A percentile compares a stretch with the other conserved stretches of the same genome.
These are phyloP conservation scores for Aureobasidium sp. DNA, from an alignment of 2,329 filamentous ascomycete genomes.

Conservation along the genomic window DNA sequence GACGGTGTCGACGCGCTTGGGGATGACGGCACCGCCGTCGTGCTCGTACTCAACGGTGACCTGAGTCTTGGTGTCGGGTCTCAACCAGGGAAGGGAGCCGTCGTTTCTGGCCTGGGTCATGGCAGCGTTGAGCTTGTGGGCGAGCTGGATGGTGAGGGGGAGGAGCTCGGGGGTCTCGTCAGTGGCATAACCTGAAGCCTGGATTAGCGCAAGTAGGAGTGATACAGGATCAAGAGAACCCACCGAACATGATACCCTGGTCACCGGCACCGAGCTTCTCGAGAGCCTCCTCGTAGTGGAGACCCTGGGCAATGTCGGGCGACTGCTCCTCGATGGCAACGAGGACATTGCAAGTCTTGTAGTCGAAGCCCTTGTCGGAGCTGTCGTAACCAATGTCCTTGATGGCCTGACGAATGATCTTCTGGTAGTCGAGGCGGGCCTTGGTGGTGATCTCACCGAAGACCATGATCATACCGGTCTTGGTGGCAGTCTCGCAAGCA, in stretches of 20 bases:
- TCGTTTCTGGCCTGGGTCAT: conserved; percentile 86
- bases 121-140: conserved; percentile 94
- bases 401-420: conserved; percentile 87
- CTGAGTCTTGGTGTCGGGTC: conserved; percentile 99
- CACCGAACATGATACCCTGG: conserved; percentile 99
- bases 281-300: conserved; percentile 94
- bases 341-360: conserved; percentile 98
- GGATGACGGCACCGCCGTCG: conserved; percentile 87
- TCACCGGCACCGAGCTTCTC: conserved; percentile 98
- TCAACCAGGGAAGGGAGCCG: conserved; percentile 84
- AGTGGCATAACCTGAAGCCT: conserved; percentile 68
- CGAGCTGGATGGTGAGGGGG: conserved; percentile 85
- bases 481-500: conserved; percentile 97
- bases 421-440: conserved; percentile 94
- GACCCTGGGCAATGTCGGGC: conserved; percentile 96
- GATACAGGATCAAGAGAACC: not conserved
- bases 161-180: conserved; percentile 98
- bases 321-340: conserved; percentile 99
- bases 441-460: conserved; percentile 99
- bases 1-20: conserved; percentile 88
- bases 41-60: conserved; percentile 98
- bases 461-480: conserved; percentile 99
- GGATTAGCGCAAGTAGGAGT: not conserved
- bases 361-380: conserved; percentile 97
- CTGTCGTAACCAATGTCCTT: conserved; percentile 98